These are phyloP conservation scores for Samsoniella hepiali DNA, from an alignment of 2,329 filamentous ascomycete genomes.

Conservation along the genomic window DNA sequence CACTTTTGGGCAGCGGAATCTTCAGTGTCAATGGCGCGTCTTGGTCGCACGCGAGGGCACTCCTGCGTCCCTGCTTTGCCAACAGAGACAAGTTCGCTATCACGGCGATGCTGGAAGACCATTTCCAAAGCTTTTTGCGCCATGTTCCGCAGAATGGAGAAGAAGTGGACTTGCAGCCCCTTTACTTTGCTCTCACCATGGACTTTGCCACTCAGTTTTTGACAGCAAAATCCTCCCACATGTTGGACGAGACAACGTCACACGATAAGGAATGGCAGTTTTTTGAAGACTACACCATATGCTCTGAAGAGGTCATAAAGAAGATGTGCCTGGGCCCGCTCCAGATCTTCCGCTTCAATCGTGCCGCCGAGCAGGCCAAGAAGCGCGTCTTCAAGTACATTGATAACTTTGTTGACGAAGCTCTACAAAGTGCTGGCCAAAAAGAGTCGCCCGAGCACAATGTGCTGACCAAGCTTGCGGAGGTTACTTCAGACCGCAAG, in stretches of 20 bases:
- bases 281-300: slow-evolving; percentile 36
- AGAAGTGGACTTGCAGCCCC: slow-evolving; percentile 47
- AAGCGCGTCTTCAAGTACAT: slow-evolving; percentile 38
- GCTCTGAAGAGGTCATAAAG: slow-evolving; percentile 28
- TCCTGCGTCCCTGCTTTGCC: slow-evolving; percentile 34
- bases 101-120: slow-evolving; percentile 31
- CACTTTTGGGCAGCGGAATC: slow-evolving; percentile 44
- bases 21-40: slow-evolving; percentile 46
- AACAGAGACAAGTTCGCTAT: slow-evolving; percentile 32
- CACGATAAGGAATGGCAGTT: slow-evolving; percentile 29
- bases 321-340: slow-evolving; percentile 31
- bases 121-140: slow-evolving; percentile 39
- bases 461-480: slow-evolving; percentile 27
- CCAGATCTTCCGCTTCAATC: slow-evolving; percentile 28
- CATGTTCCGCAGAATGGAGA: slow-evolving; percentile 28
- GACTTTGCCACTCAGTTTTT: slow-evolving; percentile 55
- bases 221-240: slow-evolving; percentile 46
- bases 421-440: not conserved
- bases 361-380: slow-evolving; percentile 27
- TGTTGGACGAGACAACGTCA: slow-evolving; percentile 19
- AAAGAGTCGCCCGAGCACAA: slow-evolving; percentile 22
- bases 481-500: slow-evolving; percentile 17
- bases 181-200: slow-evolving; percentile 55
- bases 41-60: slow-evolving; percentile 44
- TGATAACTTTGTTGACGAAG: slow-evolving; percentile 39